Evolutionary conservation across 768 basidiomycete species (phyloP), one percentile per base, ranked within the genome.

Genomic region (Tylopilus intermedius): DNA sequence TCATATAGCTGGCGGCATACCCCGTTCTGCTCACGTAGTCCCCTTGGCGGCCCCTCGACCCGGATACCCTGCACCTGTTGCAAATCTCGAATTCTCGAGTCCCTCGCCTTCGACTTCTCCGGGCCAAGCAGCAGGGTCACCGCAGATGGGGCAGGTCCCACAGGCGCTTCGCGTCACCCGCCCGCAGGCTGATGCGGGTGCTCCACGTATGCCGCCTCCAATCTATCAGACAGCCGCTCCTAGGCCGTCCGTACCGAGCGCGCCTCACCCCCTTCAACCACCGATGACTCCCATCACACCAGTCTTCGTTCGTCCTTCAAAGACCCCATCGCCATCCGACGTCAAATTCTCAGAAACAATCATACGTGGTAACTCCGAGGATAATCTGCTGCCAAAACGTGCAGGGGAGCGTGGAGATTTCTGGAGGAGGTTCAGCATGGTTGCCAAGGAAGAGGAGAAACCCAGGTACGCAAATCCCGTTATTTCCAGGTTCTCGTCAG

Each of bases 391-490:
- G 8, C 84, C 87, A 2, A 74, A 74, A 38, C 78, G 86, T 42
- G 86, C 4, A 21, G 21, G 88, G 2, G 81, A 88, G 64, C 80
- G 77, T 45, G 87, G 88, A 0, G 88, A 90, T 61, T 91, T 92
- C 70, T 92, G 90, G 90, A 76, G 86, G 54, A 76, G 90, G 37
- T 92, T 91, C 70, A 88, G 85, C 55, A 89, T 90, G 75, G 82
- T 91, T 56, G 88, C 82, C 8, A 87, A 81, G 63, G 82, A 83
- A 53, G 82, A 86, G 58, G 73, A 75, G 62, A 81, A 81, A 60
- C 75, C 77, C 67, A 73, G 71, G 77, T 75, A 48, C 18, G 59
- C 57, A 39, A 44, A 26, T 14, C 35, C 21, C 48, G 35, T 51
- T 14, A 15, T 32, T 43, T 13, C 13, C 21, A 35, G 10, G 13